Evolutionary conservation across 192 early-diverging fungal species (phyloP).

Genomic region (Entrophospora sp.): DNA sequence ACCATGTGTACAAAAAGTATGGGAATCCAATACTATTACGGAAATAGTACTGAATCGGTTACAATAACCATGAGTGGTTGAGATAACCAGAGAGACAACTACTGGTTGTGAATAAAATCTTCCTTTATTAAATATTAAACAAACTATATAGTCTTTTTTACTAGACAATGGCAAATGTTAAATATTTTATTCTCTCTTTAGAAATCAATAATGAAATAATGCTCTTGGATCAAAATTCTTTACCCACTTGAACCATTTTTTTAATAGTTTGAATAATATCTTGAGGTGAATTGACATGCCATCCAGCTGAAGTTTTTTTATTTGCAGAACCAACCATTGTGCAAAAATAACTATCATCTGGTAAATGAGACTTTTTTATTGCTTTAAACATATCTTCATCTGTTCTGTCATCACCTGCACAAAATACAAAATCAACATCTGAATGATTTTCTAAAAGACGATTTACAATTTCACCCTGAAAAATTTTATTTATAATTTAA

Average conservation of each 20-base stretch:
- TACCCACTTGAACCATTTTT: not conserved
- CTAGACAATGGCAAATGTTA: too few relatives aligned
- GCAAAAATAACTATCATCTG: conserved; percentile 52
- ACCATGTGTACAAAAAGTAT: too few relatives aligned
- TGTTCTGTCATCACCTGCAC: conserved; percentile 95
- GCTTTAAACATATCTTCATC: conserved; percentile 97
- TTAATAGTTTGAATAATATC: conserved; percentile 46
- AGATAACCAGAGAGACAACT: too few relatives aligned
- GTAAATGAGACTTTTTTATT: conserved; percentile 27
- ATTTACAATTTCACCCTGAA: conserved; percentile 90
- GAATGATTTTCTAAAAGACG: conserved; percentile 55
- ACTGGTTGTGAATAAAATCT: too few relatives aligned
- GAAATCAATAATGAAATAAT: too few relatives aligned
- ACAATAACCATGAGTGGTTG: too few relatives aligned
- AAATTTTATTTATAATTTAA: too few relatives aligned
- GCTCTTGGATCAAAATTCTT: not conserved
- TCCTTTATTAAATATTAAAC: too few relatives aligned
- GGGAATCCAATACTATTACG: too few relatives aligned
- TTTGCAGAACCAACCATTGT: conserved; percentile 74
- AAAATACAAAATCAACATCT: conserved; percentile 81
- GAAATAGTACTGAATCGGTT: too few relatives aligned
- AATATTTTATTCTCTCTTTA: too few relatives aligned
- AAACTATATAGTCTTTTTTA: too few relatives aligned
- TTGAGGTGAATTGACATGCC: conserved; percentile 67
- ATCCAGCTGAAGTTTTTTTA: conserved; percentile 81